Conservation (phyloP, 768 basidiomycete species). For the Multifurca ochricompacta region DNA sequence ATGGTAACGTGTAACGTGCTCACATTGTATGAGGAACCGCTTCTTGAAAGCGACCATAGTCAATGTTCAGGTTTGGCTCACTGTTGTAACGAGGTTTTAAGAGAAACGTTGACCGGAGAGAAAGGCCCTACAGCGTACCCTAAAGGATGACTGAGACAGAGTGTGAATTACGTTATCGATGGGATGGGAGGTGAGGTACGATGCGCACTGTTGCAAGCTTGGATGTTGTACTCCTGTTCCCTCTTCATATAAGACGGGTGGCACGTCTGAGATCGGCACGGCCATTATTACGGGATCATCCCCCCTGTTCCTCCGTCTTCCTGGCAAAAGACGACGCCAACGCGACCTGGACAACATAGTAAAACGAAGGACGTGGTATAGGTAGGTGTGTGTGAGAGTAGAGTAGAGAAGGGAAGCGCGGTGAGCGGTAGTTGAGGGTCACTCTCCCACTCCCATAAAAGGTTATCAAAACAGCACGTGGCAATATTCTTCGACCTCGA, state of each 20-base stretch:
- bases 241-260: background rate
- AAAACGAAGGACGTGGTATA: no score
- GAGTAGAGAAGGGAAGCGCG: background rate
- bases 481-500: background rate
- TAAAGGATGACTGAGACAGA: background rate
- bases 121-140: background rate
- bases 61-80: constrained; percentile 15
- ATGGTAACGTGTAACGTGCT: background rate
- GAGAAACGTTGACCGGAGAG: background rate
- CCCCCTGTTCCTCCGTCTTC: constrained; percentile 6
- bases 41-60: constrained; percentile 19
- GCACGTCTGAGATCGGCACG: constrained; percentile 9
- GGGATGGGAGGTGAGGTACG: background rate
- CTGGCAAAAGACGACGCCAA: constrained; percentile 16
- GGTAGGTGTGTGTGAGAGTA: background rate
- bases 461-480: constrained; percentile 9
- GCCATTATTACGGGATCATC: constrained; percentile 11
- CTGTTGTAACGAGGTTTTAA: background rate
- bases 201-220: background rate
- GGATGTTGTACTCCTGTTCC: background rate
- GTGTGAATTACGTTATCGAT: background rate
- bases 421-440: background rate
- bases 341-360: constrained; percentile 8
- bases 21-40: constrained; percentile 8
- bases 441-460: no score